Evolutionary conservation across 768 basidiomycete genomes (phyloP).

Genomic region (Daedaleopsis sinensis): DNA sequence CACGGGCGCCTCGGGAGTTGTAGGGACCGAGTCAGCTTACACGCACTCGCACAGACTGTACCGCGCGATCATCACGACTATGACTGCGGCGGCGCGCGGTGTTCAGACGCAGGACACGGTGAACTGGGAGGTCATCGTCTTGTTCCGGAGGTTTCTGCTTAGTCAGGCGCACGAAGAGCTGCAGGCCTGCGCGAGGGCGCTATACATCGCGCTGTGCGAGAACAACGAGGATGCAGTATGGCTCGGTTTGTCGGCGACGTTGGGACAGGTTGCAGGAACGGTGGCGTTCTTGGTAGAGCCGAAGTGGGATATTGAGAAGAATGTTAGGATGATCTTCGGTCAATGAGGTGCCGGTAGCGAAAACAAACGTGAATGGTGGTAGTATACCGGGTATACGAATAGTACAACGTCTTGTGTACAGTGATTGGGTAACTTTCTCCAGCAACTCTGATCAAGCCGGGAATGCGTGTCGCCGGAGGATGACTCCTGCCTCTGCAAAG

Average conservation of each 20-base stretch:
- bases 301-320: constrained; percentile 65
- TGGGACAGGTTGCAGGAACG: constrained; percentile 42
- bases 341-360: neutral
- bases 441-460: constrained; percentile 25
- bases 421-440: neutral
- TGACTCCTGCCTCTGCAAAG: constrained; percentile 82
- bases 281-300: constrained; percentile 53
- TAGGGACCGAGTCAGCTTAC: constrained; percentile 73
- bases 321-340: constrained; percentile 31
- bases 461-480: constrained; percentile 70
- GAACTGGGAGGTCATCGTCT: constrained; percentile 80
- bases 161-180: constrained; percentile 70
- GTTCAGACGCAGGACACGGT: constrained; percentile 73
- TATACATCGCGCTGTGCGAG: constrained; percentile 63
- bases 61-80: constrained; percentile 72
- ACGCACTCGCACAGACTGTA: constrained; percentile 83
- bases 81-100: constrained; percentile 63
- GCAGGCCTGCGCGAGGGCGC: constrained; percentile 60
- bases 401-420: neutral
- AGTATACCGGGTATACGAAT: neutral
- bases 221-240: constrained; percentile 85
- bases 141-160: constrained; percentile 79
- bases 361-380: neutral
- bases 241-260: constrained; percentile 68
- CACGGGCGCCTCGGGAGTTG: constrained; percentile 29